phyloP scores from a whole-genome alignment of 23 red algal species.

The Gracilaria domingensis region DNA sequence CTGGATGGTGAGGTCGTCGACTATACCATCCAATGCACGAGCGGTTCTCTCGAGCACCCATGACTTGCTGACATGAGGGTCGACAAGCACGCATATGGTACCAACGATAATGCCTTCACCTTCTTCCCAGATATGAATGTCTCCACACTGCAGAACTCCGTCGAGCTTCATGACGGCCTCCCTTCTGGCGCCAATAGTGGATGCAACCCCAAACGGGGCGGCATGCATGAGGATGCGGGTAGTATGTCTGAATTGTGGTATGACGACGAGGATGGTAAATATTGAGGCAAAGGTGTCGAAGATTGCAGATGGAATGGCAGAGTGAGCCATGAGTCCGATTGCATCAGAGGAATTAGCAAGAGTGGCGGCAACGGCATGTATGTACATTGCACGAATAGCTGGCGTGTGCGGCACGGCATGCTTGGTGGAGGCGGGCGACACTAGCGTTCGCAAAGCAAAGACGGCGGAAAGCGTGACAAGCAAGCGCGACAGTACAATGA shows the following conservation, averaged over 20 bases:
- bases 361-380: slow-evolving; percentile 40
- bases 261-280: slow-evolving; percentile 39
- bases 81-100: slow-evolving; percentile 52
- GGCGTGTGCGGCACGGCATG: background rate
- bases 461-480: slow-evolving; percentile 2
- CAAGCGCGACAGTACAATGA: slow-evolving; percentile 21
- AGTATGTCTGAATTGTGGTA: slow-evolving; percentile 37
- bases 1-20: slow-evolving; percentile 63
- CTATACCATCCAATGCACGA: slow-evolving; percentile 51
- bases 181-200: slow-evolving; percentile 17
- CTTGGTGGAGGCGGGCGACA: slow-evolving; percentile 10
- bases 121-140: slow-evolving; percentile 71
- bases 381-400: slow-evolving; percentile 34
- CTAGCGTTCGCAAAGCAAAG: slow-evolving; percentile 4
- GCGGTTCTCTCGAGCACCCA: slow-evolving; percentile 35
- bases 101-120: slow-evolving; percentile 50
- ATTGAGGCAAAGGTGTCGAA: slow-evolving; percentile 39
- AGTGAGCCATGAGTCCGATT: slow-evolving; percentile 22
- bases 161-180: slow-evolving; percentile 46
- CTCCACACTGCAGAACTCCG: slow-evolving; percentile 43
- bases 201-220: slow-evolving; percentile 11
- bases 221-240: slow-evolving; percentile 59
- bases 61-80: slow-evolving; percentile 21
- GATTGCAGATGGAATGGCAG: slow-evolving; percentile 24
- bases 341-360: slow-evolving; percentile 17